These are phyloP conservation scores for Tetradesmus obliquus DNA, from an alignment of 139 green algal genomes.

Conservation along the genomic window DNA sequence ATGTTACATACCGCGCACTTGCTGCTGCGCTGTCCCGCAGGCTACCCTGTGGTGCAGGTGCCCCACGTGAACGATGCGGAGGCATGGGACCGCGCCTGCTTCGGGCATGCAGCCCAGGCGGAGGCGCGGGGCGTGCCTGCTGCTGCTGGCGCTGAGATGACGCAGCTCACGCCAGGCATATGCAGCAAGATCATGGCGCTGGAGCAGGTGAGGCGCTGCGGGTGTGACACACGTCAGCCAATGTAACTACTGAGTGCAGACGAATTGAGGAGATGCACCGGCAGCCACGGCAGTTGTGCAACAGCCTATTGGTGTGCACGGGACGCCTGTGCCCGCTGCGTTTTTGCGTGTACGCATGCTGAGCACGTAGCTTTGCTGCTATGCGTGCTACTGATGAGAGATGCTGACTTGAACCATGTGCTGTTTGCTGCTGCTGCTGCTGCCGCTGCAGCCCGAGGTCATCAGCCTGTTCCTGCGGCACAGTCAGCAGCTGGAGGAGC, in stretches of 20 bases:
- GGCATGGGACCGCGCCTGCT: constrained; percentile 53
- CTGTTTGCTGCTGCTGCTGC: constrained; percentile 2
- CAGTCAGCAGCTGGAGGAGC: constrained; percentile 30
- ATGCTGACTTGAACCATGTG: background rate
- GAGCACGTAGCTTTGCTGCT: background rate
- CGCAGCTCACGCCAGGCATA: constrained; percentile 24
- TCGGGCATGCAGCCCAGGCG: constrained; percentile 27
- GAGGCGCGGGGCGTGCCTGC: background rate
- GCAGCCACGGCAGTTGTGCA: too few relatives aligned
- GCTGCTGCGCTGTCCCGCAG: constrained; percentile 9
- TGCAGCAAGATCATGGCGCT: constrained; percentile 50
- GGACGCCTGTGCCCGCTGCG: too few relatives aligned
- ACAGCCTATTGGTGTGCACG: too few relatives aligned
- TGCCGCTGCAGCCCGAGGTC: constrained; percentile 29
- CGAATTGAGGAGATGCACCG: too few relatives aligned
- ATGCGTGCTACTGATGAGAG: background rate
- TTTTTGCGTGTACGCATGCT: background rate
- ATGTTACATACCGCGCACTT: background rate
- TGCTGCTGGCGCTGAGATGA: constrained; percentile 41
- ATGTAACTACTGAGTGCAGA: background rate
- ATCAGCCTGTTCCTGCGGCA: constrained; percentile 47
- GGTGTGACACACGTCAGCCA: too few relatives aligned
- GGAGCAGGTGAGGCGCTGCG: constrained; percentile 36
- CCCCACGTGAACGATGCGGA: constrained; percentile 39
- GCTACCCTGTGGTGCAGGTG: constrained; percentile 3